Conservation (phyloP, 345 rosid species). For the Eucalyptus globulus region DNA sequence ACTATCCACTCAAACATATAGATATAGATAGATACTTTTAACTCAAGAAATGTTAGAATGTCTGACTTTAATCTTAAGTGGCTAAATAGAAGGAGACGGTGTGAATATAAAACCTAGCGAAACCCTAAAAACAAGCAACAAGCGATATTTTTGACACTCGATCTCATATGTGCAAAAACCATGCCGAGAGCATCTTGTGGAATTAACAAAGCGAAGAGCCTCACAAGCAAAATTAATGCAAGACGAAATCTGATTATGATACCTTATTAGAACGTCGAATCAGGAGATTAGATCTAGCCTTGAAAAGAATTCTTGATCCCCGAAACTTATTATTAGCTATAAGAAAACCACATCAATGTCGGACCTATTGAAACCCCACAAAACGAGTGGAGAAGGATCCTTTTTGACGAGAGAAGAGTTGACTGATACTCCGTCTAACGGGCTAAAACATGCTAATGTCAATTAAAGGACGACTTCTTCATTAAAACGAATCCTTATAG, state of each 20-base stretch:
- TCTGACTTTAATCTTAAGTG: neutral
- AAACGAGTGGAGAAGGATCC: neutral
- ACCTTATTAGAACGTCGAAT: neutral
- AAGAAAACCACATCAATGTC: neutral
- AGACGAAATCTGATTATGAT: neutral
- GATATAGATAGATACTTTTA: neutral
- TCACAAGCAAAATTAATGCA: neutral
- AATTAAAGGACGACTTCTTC: neutral
- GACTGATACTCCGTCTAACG: neutral
- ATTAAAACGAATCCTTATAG: neutral
- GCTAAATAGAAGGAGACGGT: neutral
- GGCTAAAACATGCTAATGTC: neutral
- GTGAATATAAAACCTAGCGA: neutral
- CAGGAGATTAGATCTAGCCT: neutral
- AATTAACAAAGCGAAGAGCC: neutral
- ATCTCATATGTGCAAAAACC: neutral
- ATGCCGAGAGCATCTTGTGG: accelerated
- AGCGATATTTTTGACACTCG: neutral
- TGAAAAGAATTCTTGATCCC: neutral
- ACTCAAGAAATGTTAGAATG: neutral
- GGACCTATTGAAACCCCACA: neutral
- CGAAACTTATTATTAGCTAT: neutral
- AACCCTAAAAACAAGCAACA: neutral
- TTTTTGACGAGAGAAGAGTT: neutral
- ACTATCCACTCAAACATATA: neutral